These are phyloP conservation scores for Pythium dissotocum DNA, from an alignment of 352 stramenopile species.

Conservation along the genomic window DNA sequence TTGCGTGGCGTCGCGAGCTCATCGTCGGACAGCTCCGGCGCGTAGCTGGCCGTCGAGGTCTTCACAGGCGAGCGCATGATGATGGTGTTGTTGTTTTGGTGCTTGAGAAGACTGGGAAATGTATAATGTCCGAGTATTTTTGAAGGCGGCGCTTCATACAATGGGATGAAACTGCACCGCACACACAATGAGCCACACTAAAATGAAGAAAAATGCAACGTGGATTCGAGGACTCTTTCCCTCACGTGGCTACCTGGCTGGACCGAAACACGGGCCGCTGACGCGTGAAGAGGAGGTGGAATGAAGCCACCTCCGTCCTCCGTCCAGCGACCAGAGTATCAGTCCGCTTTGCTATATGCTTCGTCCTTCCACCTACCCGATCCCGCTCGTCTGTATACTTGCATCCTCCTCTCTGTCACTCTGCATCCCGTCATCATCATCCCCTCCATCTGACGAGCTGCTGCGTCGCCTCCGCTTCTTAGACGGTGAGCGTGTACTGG, in stretches of 20 bases:
- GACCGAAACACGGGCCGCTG: not conserved
- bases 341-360: not conserved
- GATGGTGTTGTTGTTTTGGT: not conserved
- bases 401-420: constrained; percentile 7
- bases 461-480: constrained; percentile 32
- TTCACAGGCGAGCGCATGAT: constrained; percentile 12
- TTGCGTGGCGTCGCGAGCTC: constrained; percentile 16
- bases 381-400: constrained; percentile 2
- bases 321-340: not conserved
- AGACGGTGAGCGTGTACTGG: constrained; percentile 65
- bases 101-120: not conserved
- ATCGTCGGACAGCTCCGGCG: constrained; percentile 1
- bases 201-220: not conserved
- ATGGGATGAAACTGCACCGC: not conserved
- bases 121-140: not conserved
- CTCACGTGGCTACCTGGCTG: not conserved
- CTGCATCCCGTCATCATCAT: not conserved
- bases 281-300: not conserved
- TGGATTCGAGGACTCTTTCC: not conserved
- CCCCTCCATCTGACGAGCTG: not conserved
- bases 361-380: not conserved
- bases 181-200: not conserved
- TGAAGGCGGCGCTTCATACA: constrained; percentile 8
- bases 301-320: not conserved
- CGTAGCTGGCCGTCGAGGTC: not conserved